phyloP scores from a whole-genome alignment of 495 filamentous ascomycete genomes.

The Stereocaulon alpinum region DNA sequence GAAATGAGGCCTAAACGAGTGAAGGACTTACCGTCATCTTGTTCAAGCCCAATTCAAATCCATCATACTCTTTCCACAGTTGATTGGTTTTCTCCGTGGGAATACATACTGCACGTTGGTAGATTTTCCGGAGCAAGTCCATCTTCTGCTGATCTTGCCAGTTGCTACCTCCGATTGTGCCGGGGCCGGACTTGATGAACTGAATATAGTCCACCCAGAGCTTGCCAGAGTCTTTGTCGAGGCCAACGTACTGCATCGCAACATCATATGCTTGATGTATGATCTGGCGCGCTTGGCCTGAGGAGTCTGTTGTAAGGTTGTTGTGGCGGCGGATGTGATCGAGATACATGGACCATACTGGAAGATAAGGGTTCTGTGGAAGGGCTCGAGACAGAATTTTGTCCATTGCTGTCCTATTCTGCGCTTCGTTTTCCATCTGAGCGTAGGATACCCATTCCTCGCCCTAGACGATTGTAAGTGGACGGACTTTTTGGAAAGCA shows the following conservation, averaged over 20 bases:
- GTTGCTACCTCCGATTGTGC: constrained; percentile 65
- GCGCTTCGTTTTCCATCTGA: constrained; percentile 75
- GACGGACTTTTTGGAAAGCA: not conserved
- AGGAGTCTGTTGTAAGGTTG: constrained; percentile 69
- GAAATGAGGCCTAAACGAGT: not conserved
- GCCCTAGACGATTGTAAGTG: constrained; percentile 45
- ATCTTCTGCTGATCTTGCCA: constrained; percentile 99
- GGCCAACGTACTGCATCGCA: constrained; percentile 76
- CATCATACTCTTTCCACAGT: constrained; percentile 95
- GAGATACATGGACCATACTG: constrained; percentile 87
- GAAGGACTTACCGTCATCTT: constrained; percentile 59
- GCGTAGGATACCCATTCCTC: constrained; percentile 80
- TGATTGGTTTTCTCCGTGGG: constrained; percentile 69
- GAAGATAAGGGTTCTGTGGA: constrained; percentile 61
- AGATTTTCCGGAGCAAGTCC: constrained; percentile 81
- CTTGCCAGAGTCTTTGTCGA: constrained; percentile 81
- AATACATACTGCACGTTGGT: constrained; percentile 76
- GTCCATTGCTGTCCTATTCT: constrained; percentile 68
- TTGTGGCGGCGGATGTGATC: constrained; percentile 89
- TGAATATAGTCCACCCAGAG: constrained; percentile 91
- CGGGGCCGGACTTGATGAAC: constrained; percentile 79
- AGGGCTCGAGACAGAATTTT: constrained; percentile 70
- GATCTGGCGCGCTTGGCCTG: constrained; percentile 59
- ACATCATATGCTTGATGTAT: constrained; percentile 82
- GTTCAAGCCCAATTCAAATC: constrained; percentile 86